These are phyloP conservation scores for Pestalotiopsis sp. DNA, from an alignment of 2,329 filamentous ascomycete genomes.

Conservation along the genomic window DNA sequence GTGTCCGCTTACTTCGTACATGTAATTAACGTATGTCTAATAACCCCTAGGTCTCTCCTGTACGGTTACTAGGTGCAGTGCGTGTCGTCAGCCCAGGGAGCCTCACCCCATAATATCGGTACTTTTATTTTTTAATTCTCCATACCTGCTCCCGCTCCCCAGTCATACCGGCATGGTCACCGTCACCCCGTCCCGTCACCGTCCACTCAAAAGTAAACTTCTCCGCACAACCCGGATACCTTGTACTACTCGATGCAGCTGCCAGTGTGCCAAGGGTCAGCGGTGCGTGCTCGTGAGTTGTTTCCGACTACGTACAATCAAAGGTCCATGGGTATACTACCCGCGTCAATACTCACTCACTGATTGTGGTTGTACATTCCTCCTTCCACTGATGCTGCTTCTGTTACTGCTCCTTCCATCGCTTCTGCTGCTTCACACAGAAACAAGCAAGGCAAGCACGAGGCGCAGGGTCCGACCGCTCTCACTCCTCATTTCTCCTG, in stretches of 20 bases:
- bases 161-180: background rate
- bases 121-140: background rate
- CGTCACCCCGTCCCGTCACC: background rate
- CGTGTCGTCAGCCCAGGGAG: background rate
- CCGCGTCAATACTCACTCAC: background rate
- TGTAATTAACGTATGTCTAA: too few relatives aligned
- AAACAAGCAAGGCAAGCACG: background rate
- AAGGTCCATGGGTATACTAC: background rate
- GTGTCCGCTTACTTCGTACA: background rate
- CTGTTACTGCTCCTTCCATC: too few relatives aligned
- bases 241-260: background rate
- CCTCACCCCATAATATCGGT: background rate
- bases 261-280: background rate
- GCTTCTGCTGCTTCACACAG: background rate
- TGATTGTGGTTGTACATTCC: background rate
- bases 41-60: too few relatives aligned
- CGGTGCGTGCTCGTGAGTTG: background rate
- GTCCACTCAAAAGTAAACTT: background rate
- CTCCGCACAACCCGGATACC: background rate
- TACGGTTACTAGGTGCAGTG: background rate
- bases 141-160: background rate
- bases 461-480: background rate
- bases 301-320: background rate
- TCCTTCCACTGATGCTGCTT: background rate
- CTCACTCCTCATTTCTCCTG: background rate